A percentile compares a stretch with the other conserved stretches of the same genome.
These are phyloP conservation scores for Rhizopus microsporus DNA, from an alignment of 371 early-diverging fungal species.

Conservation along the genomic window DNA sequence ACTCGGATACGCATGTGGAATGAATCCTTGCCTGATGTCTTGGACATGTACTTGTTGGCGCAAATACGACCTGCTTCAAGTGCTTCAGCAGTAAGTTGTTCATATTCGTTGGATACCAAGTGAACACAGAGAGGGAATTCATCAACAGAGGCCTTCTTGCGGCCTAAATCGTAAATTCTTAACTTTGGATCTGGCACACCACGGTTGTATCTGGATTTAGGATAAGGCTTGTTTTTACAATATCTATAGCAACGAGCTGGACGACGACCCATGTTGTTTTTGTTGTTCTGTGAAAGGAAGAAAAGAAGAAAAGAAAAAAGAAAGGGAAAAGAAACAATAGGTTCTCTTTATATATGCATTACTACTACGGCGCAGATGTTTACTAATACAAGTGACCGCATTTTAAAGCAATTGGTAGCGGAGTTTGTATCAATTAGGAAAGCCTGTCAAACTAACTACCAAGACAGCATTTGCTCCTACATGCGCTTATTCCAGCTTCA, in stretches of 20 bases:
- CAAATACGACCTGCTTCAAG: conserved; percentile 99
- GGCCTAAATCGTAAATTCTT: conserved; percentile 98
- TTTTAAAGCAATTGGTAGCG: no score
- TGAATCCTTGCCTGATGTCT: conserved; percentile 98
- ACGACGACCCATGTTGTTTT: conserved; percentile 97
- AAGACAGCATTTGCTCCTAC: no score
- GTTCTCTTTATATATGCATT: background rate
- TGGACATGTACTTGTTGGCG: conserved; percentile 99
- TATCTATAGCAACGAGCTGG: conserved; percentile 99
- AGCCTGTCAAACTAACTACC: no score
- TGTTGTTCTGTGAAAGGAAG: conserved; percentile 24
- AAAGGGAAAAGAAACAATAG: background rate
- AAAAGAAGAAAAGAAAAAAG: background rate
- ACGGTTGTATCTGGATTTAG: conserved; percentile 99
- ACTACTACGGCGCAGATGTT: background rate
- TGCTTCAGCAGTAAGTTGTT: conserved; percentile 99
- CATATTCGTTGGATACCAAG: conserved; percentile 97
- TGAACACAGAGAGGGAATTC: conserved; percentile 98
- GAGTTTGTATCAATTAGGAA: no score
- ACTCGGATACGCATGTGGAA: conserved; percentile 99
- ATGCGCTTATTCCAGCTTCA: no score
- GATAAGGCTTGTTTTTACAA: conserved; percentile 99
- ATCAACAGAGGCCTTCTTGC: conserved; percentile 98
- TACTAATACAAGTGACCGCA: no score
- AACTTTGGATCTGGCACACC: conserved; percentile 99